A percentile compares a stretch with the other conserved stretches of the same genome.
Conservation (phyloP, 768 basidiomycete species). For the Boletus rubropictus region DNA sequence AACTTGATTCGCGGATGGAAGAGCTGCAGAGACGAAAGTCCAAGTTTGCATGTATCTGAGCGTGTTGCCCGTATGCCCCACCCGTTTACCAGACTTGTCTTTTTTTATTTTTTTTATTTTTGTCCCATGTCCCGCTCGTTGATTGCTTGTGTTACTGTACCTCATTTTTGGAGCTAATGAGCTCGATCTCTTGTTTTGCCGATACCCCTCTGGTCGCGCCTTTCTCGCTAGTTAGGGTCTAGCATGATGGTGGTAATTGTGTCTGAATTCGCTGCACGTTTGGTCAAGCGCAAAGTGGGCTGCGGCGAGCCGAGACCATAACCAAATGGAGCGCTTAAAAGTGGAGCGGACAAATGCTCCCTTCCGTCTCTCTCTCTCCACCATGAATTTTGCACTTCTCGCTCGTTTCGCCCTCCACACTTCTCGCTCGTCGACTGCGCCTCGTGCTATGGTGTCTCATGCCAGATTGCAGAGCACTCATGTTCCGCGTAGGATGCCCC, state of each 20-base stretch:
- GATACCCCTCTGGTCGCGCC: slow-evolving; percentile 25
- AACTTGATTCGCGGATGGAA: slow-evolving; percentile 84
- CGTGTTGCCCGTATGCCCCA: slow-evolving; percentile 11
- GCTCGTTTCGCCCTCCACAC: slow-evolving; percentile 18
- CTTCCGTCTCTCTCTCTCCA: slow-evolving; percentile 6
- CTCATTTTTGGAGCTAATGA: slow-evolving; percentile 23
- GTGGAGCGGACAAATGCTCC: slow-evolving; percentile 13
- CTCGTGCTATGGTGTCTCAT: slow-evolving; percentile 6
- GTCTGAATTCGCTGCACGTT: slow-evolving; percentile 17
- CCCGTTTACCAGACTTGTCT: slow-evolving; percentile 1
- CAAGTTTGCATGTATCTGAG: slow-evolving; percentile 85
- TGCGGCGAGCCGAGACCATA: slow-evolving; percentile 7
- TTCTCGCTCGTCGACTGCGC: slow-evolving; percentile 11
- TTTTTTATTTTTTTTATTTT: slow-evolving; percentile 5
- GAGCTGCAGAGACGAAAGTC: slow-evolving; percentile 81
- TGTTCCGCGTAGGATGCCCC: slow-evolving; percentile 28
- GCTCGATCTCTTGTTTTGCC: slow-evolving; percentile 24
- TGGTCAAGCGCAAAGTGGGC: too few species aligned
- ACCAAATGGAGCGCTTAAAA: slow-evolving; percentile 15
- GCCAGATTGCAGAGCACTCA: slow-evolving; percentile 27
- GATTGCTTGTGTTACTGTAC: slow-evolving; percentile 28
- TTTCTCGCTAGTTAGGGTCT: slow-evolving; percentile 31
- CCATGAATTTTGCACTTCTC: slow-evolving; percentile 29
- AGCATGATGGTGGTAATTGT: slow-evolving; percentile 26
- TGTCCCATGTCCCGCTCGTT: slow-evolving; percentile 15